These are phyloP conservation scores for Baeospora myosura DNA, from an alignment of 1,284 basidiomycete species.

Conservation along the genomic window DNA sequence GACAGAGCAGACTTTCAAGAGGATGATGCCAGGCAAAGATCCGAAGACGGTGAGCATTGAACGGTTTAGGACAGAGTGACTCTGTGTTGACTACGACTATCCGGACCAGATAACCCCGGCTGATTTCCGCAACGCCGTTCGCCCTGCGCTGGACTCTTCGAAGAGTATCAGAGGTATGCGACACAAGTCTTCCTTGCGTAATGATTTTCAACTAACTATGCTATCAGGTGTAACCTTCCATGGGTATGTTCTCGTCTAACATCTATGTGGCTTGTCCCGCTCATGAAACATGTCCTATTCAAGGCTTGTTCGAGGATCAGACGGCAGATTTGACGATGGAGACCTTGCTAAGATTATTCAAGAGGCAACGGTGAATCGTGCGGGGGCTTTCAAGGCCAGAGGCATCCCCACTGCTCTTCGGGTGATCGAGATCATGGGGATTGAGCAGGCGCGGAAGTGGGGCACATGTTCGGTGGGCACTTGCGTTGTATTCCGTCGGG, in stretches of 20 bases:
- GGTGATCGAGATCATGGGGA: slow-evolving; percentile 67
- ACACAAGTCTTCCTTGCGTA: too few species aligned
- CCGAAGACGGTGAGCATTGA: slow-evolving; percentile 26
- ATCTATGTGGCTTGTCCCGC: slow-evolving; percentile 4
- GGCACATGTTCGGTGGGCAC: slow-evolving; percentile 62
- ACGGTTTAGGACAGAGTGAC: too few species aligned
- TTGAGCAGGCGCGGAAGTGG: slow-evolving; percentile 66
- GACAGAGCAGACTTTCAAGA: slow-evolving; percentile 44
- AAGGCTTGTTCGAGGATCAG: slow-evolving; percentile 44
- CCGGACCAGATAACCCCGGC: slow-evolving; percentile 12
- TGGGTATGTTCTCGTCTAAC: slow-evolving; percentile 27
- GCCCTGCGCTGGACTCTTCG: neutral
- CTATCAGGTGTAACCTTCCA: slow-evolving; percentile 56
- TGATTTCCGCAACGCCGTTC: slow-evolving; percentile 4
- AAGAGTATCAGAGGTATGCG: neutral
- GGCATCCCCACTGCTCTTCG: slow-evolving; percentile 64
- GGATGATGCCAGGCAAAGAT: slow-evolving; percentile 36
- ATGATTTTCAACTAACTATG: too few species aligned
- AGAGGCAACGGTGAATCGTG: slow-evolving; percentile 56
- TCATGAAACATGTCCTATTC: slow-evolving; percentile 2
- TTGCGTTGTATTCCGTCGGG: neutral
- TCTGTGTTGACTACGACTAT: too few species aligned
- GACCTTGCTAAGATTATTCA: slow-evolving; percentile 64
- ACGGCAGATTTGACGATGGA: slow-evolving; percentile 60
- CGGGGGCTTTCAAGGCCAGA: slow-evolving; percentile 71